Evolutionary conservation across 1,139 yeast genomes (phyloP), one percentile per base, ranked within the genome.

Genomic region (Pichia sp.): DNA sequence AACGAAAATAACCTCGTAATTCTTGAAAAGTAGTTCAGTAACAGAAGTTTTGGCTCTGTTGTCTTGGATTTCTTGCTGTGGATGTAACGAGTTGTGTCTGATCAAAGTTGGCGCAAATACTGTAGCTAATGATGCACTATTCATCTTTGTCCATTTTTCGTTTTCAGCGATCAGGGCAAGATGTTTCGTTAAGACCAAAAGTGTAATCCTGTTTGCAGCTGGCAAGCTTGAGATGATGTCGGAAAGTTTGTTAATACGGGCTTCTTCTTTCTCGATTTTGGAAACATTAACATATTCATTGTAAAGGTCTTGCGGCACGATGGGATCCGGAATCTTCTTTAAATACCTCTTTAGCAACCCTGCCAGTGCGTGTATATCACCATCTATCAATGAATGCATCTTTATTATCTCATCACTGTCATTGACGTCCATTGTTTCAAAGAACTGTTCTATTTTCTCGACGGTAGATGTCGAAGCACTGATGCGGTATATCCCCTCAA

Each of bases 101-200:
- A 90, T 87, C 49, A 93, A 72, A 3, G 98, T 90, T 1, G 99
- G 99, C 0, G 98, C 96, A 74, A 93, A 93, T 18, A 93, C 96
- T 48, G 95, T 93, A 1, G 96, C 86, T 53, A 95, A 70, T 62
- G 95, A 90, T 66, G 83, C 82, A 59, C 79, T 73, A 31, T 80
- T 87, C 99, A 93, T 93, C 66, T 87, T 74, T 62, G 86, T 87
- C 41, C 70, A 66, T 18, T 69, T 66, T 42, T 78, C 73, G 64
- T 74, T 71, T 8, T 72, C 67, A 49, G 76, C 76, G 30, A 87
- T 79, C 55, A 77, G 70, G 45, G 77, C 73, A 58, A 93, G 73
- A 70, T 93, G 99, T 52, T 73, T 72, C 52, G 87, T 73, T 39
- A 93, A 70, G 44, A 70, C 61, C 50, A 70, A 72, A 58, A 93